A percentile compares a stretch with the other conserved stretches of the same genome.
phyloP scores from a whole-genome alignment of 345 rosid genomes.

The Psidium friedrichsthalianum region DNA sequence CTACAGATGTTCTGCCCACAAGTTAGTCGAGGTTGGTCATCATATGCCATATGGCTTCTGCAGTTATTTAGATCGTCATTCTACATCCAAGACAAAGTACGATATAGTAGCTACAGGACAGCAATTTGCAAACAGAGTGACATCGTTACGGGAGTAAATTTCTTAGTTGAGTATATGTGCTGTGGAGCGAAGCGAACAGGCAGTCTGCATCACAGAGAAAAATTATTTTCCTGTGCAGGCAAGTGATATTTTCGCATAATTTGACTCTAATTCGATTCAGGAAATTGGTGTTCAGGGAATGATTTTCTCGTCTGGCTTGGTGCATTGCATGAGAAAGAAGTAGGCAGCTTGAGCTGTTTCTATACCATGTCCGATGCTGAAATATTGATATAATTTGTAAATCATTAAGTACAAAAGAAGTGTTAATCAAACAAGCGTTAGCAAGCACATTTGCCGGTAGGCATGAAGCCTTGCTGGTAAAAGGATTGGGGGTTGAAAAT shows the following conservation, averaged over 20 bases:
- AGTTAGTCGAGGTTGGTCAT: slow-evolving; percentile 10
- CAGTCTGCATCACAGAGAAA: not conserved
- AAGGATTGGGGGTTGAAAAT: too few relatives aligned
- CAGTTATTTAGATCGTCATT: not conserved
- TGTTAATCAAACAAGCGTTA: not conserved
- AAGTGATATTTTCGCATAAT: not conserved
- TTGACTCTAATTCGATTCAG: not conserved
- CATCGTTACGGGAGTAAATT: not conserved
- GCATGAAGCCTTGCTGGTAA: too few relatives aligned
- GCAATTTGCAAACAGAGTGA: not conserved
- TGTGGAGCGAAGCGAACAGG: too few relatives aligned
- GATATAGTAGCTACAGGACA: not conserved
- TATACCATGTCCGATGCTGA: not conserved
- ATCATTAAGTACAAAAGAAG: not conserved
- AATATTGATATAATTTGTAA: not conserved
- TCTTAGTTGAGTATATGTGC: not conserved
- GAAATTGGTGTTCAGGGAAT: not conserved
- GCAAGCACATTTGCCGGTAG: too few relatives aligned
- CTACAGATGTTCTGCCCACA: slow-evolving; percentile 49
- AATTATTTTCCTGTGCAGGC: not conserved
- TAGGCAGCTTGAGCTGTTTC: not conserved
- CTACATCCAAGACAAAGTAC: not conserved
- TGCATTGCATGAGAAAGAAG: not conserved
- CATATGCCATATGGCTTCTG: not conserved
- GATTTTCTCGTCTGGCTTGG: not conserved